Percentiles rank a stretch among this genome's conserved stretches.
These are phyloP conservation scores for Gossypium lobatum DNA, from an alignment of 441 rosid genomes.

Conservation along the genomic window DNA sequence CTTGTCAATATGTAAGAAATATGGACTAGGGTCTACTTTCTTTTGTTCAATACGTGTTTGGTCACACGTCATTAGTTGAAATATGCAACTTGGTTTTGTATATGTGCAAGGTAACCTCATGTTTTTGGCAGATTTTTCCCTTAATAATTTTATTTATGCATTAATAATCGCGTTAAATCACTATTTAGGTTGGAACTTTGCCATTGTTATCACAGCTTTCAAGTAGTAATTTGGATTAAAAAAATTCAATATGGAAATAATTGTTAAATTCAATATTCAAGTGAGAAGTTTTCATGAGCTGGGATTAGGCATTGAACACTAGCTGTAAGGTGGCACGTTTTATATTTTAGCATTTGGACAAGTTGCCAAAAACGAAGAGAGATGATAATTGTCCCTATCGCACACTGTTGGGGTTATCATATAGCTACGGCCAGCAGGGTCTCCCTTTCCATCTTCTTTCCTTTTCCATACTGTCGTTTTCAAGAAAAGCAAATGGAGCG, in stretches of 20 bases:
- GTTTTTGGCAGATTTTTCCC: not conserved
- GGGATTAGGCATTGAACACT: no score
- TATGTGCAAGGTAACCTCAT: not conserved
- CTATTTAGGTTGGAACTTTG: no score
- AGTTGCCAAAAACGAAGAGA: not conserved
- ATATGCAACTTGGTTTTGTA: not conserved
- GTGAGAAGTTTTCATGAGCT: no score
- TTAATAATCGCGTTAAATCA: no score
- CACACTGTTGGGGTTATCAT: not conserved
- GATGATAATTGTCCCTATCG: not conserved
- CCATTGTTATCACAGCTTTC: no score
- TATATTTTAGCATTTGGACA: no score
- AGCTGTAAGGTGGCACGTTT: no score
- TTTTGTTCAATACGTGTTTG: not conserved
- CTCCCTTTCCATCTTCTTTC: not conserved
- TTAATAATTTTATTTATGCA: not conserved
- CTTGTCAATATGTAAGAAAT: not conserved
- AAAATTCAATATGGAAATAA: no score
- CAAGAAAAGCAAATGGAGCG: not conserved
- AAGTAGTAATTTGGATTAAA: no score
- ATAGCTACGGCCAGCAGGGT: not conserved
- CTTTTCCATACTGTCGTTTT: not conserved
- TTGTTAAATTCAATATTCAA: no score
- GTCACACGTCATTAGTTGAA: not conserved
- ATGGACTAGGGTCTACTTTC: not conserved